phyloP scores from a whole-genome alignment of 2,329 filamentous ascomycete genomes.

The Colletotrichum sp. region DNA sequence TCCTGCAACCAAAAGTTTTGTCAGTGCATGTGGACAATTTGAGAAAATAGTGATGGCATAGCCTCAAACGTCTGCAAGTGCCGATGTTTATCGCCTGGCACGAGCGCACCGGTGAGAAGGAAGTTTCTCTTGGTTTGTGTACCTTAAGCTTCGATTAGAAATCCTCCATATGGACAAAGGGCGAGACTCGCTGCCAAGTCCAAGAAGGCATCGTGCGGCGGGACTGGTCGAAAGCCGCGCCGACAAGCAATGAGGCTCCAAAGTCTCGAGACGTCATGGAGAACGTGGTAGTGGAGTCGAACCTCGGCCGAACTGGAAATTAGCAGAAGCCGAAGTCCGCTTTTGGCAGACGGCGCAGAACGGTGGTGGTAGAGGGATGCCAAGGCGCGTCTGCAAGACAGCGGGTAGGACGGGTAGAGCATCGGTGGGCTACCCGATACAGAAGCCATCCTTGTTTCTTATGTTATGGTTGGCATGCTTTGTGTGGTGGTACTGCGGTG shows the following conservation, averaged over 20 bases:
- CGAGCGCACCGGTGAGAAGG: not conserved
- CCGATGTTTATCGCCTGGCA: not conserved
- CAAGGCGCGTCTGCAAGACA: not conserved
- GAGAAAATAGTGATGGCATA: not conserved
- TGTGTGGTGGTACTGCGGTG: not conserved
- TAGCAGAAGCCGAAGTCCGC: conserved; percentile 18
- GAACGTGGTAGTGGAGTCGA: conserved; percentile 2
- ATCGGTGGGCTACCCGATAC: not conserved
- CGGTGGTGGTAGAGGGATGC: not conserved
- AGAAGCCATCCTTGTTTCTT: not conserved
- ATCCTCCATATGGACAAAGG: not conserved
- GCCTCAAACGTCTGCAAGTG: not conserved
- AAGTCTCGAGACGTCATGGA: conserved; percentile 6
- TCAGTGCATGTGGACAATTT: not conserved
- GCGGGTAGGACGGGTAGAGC: not conserved
- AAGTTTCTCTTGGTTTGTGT: not conserved
- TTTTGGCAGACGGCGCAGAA: not conserved
- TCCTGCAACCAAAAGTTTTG: not conserved
- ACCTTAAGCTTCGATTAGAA: not conserved
- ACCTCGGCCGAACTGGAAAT: conserved; percentile 12
- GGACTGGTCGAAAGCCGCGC: not conserved
- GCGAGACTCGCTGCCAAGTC: not conserved
- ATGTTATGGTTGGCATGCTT: not conserved
- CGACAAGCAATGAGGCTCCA: conserved; percentile 13
- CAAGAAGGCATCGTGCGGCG: not conserved